These are phyloP conservation scores for Erodium maritimum DNA, from an alignment of 345 rosid species.

Conservation along the genomic window DNA sequence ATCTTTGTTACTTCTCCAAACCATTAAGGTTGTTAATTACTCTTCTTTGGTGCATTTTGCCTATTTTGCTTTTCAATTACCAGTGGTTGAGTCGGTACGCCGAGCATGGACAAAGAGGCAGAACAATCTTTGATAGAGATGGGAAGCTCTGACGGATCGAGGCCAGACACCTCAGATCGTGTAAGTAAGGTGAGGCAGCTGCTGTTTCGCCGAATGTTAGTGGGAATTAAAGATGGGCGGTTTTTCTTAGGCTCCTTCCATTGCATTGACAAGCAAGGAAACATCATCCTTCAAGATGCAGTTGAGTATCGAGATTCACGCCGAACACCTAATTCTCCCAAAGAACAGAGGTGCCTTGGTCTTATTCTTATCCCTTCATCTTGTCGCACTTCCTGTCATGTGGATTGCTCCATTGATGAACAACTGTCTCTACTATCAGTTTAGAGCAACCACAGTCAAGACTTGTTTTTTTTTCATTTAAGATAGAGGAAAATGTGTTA, in stretches of 20 bases:
- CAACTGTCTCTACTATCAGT: constrained; percentile 13
- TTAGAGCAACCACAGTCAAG: too few species aligned
- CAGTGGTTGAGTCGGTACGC: too few species aligned
- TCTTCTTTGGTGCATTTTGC: too few species aligned
- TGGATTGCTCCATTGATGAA: constrained; percentile 30
- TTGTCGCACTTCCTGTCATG: constrained; percentile 58
- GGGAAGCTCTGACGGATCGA: constrained; percentile 19
- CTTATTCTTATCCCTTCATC: constrained; percentile 66
- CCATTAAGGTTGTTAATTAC: too few species aligned
- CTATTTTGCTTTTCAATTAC: too few species aligned
- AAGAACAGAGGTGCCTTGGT: constrained; percentile 83
- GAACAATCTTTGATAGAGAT: too few species aligned
- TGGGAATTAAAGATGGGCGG: constrained; percentile 79
- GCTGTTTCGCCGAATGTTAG: constrained; percentile 60
- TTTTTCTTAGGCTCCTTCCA: constrained; percentile 86
- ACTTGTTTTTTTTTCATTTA: too few species aligned
- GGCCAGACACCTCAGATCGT: constrained; percentile 17
- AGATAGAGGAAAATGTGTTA: too few species aligned
- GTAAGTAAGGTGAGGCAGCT: constrained; percentile 43
- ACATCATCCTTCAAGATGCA: constrained; percentile 74
- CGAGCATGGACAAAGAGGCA: too few species aligned
- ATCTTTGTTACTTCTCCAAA: too few species aligned
- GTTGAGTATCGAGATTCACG: constrained; percentile 75
- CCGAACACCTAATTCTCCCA: constrained; percentile 66
- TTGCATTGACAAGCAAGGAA: constrained; percentile 89